Percentiles rank a stretch among this genome's conserved stretches.
Conservation (phyloP, 2,329 filamentous ascomycete species). For the Scolecobasidium constrictum region DNA sequence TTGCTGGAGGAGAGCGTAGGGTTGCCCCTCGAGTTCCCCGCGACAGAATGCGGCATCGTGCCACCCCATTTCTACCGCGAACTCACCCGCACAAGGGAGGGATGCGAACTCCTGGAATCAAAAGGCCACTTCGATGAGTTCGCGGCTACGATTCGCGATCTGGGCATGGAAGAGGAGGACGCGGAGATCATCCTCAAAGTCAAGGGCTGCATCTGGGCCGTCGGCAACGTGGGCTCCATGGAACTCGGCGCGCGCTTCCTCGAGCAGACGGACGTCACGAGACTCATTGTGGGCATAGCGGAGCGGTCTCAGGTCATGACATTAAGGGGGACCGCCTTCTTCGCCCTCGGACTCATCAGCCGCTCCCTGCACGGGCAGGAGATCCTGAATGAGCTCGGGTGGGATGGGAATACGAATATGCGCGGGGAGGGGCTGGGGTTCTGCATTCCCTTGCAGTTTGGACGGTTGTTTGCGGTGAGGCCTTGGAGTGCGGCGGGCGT, state of each 20-base stretch:
- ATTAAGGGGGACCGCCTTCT: constrained; percentile 89
- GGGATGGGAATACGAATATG: constrained; percentile 82
- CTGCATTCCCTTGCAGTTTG: constrained; percentile 71
- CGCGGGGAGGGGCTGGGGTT: constrained; percentile 77
- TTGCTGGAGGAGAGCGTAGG: constrained; percentile 11
- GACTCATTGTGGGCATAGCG: constrained; percentile 78
- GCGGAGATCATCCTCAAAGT: constrained; percentile 80
- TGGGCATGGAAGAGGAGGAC: constrained; percentile 76
- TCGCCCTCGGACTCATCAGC: constrained; percentile 86
- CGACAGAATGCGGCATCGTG: constrained; percentile 47
- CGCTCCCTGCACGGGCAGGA: constrained; percentile 85
- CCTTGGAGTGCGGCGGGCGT: constrained; percentile 1
- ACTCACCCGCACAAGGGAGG: constrained; percentile 82
- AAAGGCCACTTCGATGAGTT: constrained; percentile 98
- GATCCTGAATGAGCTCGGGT: constrained; percentile 79
- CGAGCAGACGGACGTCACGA: constrained; percentile 79
- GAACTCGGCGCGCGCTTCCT: constrained; percentile 91
- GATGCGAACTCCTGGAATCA: constrained; percentile 76
- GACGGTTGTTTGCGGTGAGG: constrained; percentile 61
- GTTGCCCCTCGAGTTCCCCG: constrained; percentile 23
- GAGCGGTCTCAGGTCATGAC: constrained; percentile 84
- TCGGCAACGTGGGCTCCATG: constrained; percentile 97
- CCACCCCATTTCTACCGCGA: constrained; percentile 98
- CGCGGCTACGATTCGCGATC: constrained; percentile 74
- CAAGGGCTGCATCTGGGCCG: constrained; percentile 94